Conservation (phyloP, 1,284 basidiomycete species). For the Trametes polyzona region DNA sequence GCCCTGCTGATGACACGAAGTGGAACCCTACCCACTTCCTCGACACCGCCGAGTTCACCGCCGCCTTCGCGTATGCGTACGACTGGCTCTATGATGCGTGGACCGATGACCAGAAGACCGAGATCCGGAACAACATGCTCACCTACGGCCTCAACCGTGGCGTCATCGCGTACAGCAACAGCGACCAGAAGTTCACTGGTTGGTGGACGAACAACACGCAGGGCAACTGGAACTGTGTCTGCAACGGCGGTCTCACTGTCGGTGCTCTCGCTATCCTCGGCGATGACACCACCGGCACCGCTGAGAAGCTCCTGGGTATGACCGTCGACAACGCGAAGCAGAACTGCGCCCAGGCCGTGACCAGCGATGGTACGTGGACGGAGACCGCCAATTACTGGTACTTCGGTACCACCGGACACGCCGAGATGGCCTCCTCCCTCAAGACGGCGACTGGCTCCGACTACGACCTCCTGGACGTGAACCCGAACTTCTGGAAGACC, state of each 20-base stretch:
- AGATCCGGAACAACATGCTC: conserved; percentile 79
- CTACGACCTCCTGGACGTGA: conserved; percentile 73
- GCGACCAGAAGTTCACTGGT: conserved; percentile 46
- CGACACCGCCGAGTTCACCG: conserved; percentile 88
- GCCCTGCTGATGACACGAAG: conserved; percentile 54
- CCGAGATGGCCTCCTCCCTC: conserved; percentile 89
- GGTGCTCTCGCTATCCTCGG: conserved; percentile 89
- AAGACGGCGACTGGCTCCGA: conserved; percentile 86
- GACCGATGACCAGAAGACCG: conserved; percentile 71
- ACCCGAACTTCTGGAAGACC: conserved; percentile 76
- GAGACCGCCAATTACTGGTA: conserved; percentile 98
- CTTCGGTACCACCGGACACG: conserved; percentile 91
- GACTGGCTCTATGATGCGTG: conserved; percentile 94
- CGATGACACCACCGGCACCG: conserved; percentile 80
- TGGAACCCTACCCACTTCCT: conserved; percentile 96
- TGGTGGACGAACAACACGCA: conserved; percentile 65
- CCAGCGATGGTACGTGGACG: conserved; percentile 88
- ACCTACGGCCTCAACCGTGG: conserved; percentile 78
- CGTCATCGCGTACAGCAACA: conserved; percentile 50
- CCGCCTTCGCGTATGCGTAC: conserved; percentile 90
- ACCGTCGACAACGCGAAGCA: conserved; percentile 77
- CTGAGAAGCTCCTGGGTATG: conserved; percentile 66
- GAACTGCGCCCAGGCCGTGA: conserved; percentile 76
- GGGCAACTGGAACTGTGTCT: conserved; percentile 99
- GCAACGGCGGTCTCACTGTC: conserved; percentile 89